A percentile compares a stretch with the other conserved stretches of the same genome.
phyloP scores from a whole-genome alignment of 2,329 filamentous ascomycete species.

The Neopestalotiopsis sp. region DNA sequence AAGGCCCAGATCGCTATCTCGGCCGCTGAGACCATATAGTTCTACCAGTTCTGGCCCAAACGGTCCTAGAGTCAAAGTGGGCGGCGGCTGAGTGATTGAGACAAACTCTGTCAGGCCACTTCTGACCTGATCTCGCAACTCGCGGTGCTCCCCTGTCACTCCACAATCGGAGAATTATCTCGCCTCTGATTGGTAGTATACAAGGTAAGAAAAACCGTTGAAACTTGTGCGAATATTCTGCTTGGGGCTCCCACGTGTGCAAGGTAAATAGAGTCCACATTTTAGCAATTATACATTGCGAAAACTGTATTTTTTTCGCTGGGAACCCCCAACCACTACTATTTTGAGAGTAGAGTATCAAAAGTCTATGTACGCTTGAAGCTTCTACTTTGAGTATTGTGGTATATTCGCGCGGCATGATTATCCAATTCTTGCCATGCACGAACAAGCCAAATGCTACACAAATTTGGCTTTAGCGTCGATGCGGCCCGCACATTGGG shows the following conservation, averaged over 20 bases:
- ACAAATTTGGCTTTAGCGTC: not conserved
- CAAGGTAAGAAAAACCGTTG: constrained; percentile 4
- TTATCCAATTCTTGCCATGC: not conserved
- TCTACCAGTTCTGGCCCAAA: no score
- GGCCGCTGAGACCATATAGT: not conserved
- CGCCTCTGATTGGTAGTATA: not conserved
- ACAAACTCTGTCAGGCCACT: constrained; percentile 10
- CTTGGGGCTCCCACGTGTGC: not conserved
- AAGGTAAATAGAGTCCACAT: not conserved
- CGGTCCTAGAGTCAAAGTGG: not conserved
- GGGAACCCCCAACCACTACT: not conserved
- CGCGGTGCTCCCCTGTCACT: constrained; percentile 6
- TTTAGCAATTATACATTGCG: not conserved
- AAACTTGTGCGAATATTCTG: not conserved
- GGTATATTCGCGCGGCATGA: not conserved
- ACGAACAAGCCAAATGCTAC: not conserved
- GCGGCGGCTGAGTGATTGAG: not conserved
- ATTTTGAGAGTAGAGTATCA: not conserved
- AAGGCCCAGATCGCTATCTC: constrained; percentile 6
- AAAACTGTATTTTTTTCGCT: not conserved
- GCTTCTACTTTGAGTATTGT: not conserved
- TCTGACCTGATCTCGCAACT: constrained; percentile 13
- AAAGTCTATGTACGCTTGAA: not conserved
- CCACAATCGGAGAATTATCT: constrained; percentile 10
- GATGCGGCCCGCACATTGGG: not conserved